These are phyloP conservation scores for Oemleria cerasiformis DNA, from an alignment of 306 rosid species.

Conservation along the genomic window DNA sequence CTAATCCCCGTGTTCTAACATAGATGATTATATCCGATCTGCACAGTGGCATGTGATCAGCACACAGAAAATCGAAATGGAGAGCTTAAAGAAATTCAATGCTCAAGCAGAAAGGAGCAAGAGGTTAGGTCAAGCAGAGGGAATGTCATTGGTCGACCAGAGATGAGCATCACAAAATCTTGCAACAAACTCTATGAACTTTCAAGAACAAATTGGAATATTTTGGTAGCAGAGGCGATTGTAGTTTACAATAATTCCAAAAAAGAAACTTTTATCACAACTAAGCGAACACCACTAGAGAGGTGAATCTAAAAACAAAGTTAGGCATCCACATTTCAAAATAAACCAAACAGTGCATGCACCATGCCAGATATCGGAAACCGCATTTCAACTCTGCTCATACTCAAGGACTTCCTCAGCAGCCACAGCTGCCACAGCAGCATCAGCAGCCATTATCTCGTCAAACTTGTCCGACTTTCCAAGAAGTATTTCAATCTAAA, in stretches of 20 bases:
- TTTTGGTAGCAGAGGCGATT: constrained; percentile 5
- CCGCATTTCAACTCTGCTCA: constrained; percentile 32
- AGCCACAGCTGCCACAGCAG: constrained; percentile 51
- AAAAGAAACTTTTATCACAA: not conserved
- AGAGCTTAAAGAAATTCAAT: not conserved
- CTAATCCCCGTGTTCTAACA: too few relatives aligned
- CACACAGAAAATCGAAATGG: not conserved
- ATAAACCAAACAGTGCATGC: not conserved
- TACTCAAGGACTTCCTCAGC: constrained; percentile 47
- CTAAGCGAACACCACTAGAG: not conserved
- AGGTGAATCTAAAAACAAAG: constrained; percentile 16
- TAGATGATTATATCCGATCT: too few relatives aligned
- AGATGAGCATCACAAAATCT: not conserved
- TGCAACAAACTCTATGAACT: not conserved
- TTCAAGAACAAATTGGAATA: constrained; percentile 8
- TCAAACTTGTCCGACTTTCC: constrained; percentile 73
- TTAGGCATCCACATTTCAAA: constrained; percentile 1
- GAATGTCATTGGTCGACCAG: not conserved
- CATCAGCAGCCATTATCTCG: constrained; percentile 69
- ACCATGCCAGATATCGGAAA: constrained; percentile 11
- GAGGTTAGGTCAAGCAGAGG: not conserved
- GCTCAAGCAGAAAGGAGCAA: not conserved
- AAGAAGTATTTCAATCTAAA: constrained; percentile 66
- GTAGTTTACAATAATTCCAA: constrained; percentile 15
- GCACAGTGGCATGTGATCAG: not conserved